A percentile compares a stretch with the other conserved stretches of the same genome.
Conservation (phyloP, 768 basidiomycete species). For the Neoboletus magnificus region DNA sequence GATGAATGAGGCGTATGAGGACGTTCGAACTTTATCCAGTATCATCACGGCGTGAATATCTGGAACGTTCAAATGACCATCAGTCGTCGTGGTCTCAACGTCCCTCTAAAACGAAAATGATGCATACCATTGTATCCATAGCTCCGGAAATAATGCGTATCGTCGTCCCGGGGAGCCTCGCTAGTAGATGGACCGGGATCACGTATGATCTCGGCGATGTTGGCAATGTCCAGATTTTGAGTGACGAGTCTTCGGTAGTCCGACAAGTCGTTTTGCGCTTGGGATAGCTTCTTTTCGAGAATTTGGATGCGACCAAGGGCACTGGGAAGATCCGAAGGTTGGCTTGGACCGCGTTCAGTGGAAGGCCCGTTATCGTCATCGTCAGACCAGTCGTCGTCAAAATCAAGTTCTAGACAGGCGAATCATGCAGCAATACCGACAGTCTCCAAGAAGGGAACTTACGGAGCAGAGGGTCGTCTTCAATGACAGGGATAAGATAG, state of each 20-base stretch:
- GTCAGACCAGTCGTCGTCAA: conserved; percentile 74
- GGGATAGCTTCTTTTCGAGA: conserved; percentile 61
- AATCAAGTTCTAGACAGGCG: conserved; percentile 50
- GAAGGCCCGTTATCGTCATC: conserved; percentile 29
- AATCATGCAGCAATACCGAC: not conserved
- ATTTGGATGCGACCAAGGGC: conserved; percentile 47
- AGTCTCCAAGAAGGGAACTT: conserved; percentile 27
- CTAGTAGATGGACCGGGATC: conserved; percentile 30
- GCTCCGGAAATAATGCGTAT: conserved; percentile 90
- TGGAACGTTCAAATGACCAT: conserved; percentile 23
- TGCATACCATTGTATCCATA: conserved; percentile 80
- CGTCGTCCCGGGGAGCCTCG: conserved; percentile 63
- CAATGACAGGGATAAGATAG: conserved; percentile 76
- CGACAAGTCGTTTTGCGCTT: conserved; percentile 54
- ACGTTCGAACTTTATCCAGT: conserved; percentile 89
- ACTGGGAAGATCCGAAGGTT: conserved; percentile 29
- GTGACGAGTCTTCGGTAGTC: conserved; percentile 62
- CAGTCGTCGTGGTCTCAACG: not conserved
- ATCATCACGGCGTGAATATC: conserved; percentile 98
- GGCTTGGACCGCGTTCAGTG: conserved; percentile 1
- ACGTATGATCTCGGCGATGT: conserved; percentile 41
- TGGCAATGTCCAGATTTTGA: conserved; percentile 47
- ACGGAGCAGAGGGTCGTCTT: conserved; percentile 91
- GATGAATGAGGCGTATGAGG: conserved; percentile 91
- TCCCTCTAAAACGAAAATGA: not conserved